Evolutionary conservation across 73 alveolate genomes (phyloP).

Genomic region (Stentor roeselii): DNA sequence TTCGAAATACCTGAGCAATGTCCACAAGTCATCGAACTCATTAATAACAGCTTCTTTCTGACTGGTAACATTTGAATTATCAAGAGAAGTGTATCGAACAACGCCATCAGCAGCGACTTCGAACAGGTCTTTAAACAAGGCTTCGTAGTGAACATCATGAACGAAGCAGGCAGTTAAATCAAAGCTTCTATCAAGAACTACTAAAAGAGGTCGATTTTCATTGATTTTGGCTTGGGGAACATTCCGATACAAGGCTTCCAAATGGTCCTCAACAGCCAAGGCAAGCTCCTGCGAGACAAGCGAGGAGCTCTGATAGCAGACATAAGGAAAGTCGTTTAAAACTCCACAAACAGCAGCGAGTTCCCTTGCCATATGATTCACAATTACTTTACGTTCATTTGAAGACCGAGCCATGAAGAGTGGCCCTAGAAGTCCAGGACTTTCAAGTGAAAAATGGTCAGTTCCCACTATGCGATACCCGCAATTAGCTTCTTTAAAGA

Average conservation of each 20-base stretch:
- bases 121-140: background rate
- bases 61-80: background rate
- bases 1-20: background rate
- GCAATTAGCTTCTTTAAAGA: constrained; percentile 12
- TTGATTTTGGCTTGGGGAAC: background rate
- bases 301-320: constrained; percentile 3
- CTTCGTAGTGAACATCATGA: constrained; percentile 24
- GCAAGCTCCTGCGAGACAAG: constrained; percentile 10
- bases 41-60: background rate
- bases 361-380: background rate
- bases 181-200: constrained; percentile 13
- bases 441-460: constrained; percentile 23
- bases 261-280: background rate
- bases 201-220: background rate
- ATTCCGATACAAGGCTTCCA: background rate
- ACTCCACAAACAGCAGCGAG: background rate
- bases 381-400: background rate
- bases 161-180: background rate
- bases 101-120: constrained; percentile 4
- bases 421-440: background rate
- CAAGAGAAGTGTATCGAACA: background rate
- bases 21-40: constrained; percentile 13
- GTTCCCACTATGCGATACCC: background rate
- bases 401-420: background rate
- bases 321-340: constrained; percentile 22